A percentile compares a stretch with the other conserved stretches of the same genome.
phyloP scores from a whole-genome alignment of 495 filamentous ascomycete species.

The Penicillium desertorum region DNA sequence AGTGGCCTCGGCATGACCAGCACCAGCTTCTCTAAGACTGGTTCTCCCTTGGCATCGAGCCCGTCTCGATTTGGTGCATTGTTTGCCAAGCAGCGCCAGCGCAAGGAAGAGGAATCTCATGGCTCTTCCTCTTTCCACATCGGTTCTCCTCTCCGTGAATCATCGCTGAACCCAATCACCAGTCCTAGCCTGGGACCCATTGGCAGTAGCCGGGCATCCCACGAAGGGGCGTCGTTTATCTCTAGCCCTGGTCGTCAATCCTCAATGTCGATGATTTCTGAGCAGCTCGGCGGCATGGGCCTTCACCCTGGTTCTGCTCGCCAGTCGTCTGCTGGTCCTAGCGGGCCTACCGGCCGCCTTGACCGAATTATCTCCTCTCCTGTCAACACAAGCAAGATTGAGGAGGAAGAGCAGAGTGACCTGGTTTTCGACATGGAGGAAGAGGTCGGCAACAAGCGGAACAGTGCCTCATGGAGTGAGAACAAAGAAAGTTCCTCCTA shows the following conservation, averaged over 20 bases:
- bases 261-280: constrained; percentile 67
- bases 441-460: constrained; percentile 54
- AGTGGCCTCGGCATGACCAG: constrained; percentile 61
- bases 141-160: constrained; percentile 91
- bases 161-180: constrained; percentile 54
- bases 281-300: constrained; percentile 58
- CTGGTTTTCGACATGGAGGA: constrained; percentile 84
- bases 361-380: constrained; percentile 49
- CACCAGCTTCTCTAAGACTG: constrained; percentile 67
- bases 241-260: constrained; percentile 66
- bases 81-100: constrained; percentile 71
- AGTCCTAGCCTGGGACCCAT: constrained; percentile 68
- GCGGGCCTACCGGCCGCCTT: constrained; percentile 15
- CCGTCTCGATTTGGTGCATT: constrained; percentile 85
- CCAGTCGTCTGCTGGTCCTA: constrained; percentile 27
- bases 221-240: constrained; percentile 62
- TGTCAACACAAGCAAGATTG: constrained; percentile 63
- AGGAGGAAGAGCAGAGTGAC: constrained; percentile 62
- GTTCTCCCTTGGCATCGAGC: constrained; percentile 75
- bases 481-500: constrained; percentile 27
- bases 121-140: constrained; percentile 76
- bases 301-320: constrained; percentile 50
- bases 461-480: constrained; percentile 37
- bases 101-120: constrained; percentile 69
- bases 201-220: constrained; percentile 47